phyloP scores from a whole-genome alignment of 2,329 filamentous ascomycete species.

The Paecilomyces sp. region DNA sequence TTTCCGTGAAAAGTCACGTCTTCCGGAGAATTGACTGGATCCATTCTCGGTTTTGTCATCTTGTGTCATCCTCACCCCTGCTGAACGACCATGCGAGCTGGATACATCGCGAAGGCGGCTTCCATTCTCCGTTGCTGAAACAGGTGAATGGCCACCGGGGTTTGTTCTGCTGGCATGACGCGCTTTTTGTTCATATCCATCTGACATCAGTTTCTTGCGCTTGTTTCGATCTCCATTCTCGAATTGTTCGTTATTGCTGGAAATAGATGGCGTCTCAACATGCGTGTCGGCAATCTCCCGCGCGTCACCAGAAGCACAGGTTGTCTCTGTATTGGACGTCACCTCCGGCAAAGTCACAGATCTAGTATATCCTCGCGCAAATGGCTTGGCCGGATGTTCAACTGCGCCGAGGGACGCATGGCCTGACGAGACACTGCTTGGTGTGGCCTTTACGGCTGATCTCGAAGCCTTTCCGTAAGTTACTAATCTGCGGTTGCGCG shows the following conservation, averaged over 20 bases:
- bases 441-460: background rate
- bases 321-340: too few species aligned
- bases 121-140: background rate
- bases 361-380: background rate
- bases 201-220: background rate
- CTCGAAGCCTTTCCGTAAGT: conserved; percentile 30
- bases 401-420: background rate
- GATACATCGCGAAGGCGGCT: background rate
- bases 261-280: background rate
- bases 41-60: background rate
- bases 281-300: background rate
- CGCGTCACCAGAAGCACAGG: background rate
- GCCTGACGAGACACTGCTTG: background rate
- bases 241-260: background rate
- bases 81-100: background rate
- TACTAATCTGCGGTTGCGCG: conserved; percentile 21
- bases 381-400: background rate
- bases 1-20: background rate
- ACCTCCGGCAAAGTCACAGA: background rate
- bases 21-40: background rate
- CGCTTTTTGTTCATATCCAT: background rate
- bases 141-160: background rate
- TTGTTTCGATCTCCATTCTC: background rate
- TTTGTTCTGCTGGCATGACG: background rate
- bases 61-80: background rate